Evolutionary conservation across 176 grass and related monocot species (phyloP).

Genomic region (Juncus inflexus): DNA sequence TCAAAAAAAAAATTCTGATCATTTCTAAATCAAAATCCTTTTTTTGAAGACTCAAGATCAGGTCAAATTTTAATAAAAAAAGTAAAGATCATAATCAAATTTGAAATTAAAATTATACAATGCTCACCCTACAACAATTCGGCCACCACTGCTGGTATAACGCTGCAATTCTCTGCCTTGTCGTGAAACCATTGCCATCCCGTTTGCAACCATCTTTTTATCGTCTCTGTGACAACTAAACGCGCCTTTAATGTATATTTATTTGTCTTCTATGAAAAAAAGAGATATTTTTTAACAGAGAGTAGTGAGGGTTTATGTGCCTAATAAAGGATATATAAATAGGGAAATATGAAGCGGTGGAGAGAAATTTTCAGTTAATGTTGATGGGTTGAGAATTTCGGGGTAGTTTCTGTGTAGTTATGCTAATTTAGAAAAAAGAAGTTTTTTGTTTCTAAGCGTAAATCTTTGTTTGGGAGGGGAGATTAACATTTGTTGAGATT

Average conservation of each 20-base stretch:
- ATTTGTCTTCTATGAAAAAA: background rate
- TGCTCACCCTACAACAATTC: conserved; percentile 46
- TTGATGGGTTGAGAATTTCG: too few relatives aligned
- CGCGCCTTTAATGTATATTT: background rate
- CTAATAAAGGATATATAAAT: conserved; percentile 16
- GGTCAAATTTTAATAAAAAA: too few relatives aligned
- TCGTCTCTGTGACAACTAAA: background rate
- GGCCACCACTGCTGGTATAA: conserved; percentile 30
- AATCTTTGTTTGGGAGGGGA: too few relatives aligned
- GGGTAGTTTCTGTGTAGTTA: too few relatives aligned
- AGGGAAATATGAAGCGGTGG: conserved; percentile 4
- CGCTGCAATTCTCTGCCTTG: conserved; percentile 43
- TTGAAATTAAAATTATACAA: background rate
- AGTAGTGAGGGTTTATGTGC: background rate
- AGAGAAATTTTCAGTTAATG: too few relatives aligned
- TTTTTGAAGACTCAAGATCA: too few relatives aligned
- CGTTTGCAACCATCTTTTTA: background rate
- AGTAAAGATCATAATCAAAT: background rate
- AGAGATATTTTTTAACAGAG: background rate
- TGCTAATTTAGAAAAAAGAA: too few relatives aligned
- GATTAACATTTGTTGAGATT: too few relatives aligned
- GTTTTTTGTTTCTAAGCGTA: too few relatives aligned
- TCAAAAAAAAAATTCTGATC: background rate
- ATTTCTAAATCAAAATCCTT: too few relatives aligned
- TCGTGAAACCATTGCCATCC: conserved; percentile 27